phyloP scores from a whole-genome alignment of 208 protist genomes.

The Acanthamoeba lenticulata region DNA sequence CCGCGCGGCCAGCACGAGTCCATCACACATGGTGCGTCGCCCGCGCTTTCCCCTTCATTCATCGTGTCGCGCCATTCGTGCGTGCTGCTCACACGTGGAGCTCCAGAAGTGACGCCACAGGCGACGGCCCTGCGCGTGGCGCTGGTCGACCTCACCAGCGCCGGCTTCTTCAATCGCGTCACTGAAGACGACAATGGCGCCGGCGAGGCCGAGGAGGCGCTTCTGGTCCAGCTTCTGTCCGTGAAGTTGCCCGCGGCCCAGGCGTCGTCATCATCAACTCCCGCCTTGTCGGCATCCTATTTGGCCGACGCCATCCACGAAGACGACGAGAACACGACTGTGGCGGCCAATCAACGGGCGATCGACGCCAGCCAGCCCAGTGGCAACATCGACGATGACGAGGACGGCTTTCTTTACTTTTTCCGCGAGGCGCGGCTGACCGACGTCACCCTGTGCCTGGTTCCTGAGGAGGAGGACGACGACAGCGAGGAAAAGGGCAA shows the following conservation, averaged over 20 bases:
- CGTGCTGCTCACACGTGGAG: no score
- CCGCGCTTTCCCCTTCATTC: no score
- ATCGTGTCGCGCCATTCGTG: no score
- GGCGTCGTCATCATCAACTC: no score
- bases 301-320: neutral
- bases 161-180: neutral
- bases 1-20: neutral
- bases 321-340: neutral
- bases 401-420: neutral
- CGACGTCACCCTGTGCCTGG: neutral
- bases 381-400: neutral
- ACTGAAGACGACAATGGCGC: neutral
- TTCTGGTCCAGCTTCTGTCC: neutral
- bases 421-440: neutral
- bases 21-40: neutral
- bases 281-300: neutral
- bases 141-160: neutral
- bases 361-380: neutral
- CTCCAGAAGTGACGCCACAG: neutral
- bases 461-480: neutral
- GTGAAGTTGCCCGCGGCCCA: neutral
- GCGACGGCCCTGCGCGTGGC: neutral
- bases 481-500: neutral
- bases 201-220: no score
- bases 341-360: neutral